These are phyloP conservation scores for Trichosporon ovoides DNA, from an alignment of 1,284 basidiomycete genomes.

Conservation along the genomic window DNA sequence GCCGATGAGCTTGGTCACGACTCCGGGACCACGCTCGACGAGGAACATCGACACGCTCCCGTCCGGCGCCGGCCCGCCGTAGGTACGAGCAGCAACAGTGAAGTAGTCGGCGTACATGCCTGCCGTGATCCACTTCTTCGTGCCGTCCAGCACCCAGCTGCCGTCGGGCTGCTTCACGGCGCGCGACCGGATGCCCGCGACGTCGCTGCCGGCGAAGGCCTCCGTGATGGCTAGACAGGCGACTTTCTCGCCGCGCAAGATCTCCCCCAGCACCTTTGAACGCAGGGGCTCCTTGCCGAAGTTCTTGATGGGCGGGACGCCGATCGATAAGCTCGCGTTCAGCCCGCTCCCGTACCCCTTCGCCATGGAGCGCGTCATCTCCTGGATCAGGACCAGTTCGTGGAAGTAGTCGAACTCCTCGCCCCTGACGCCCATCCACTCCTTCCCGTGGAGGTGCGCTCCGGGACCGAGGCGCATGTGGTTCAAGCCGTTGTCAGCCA, in stretches of 20 bases:
- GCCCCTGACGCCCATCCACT: conserved; percentile 76
- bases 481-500: conserved; percentile 59
- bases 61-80: too few species aligned
- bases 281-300: conserved; percentile 56
- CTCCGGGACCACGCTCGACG: conserved; percentile 68
- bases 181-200: conserved; percentile 72
- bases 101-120: conserved; percentile 54
- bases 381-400: conserved; percentile 77
- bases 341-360: too few species aligned
- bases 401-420: conserved; percentile 78
- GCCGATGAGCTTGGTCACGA: conserved; percentile 80
- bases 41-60: conserved; percentile 82
- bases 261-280: conserved; percentile 68
- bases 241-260: conserved; percentile 64
- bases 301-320: conserved; percentile 58
- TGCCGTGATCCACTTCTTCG: conserved; percentile 91
- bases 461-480: conserved; percentile 82
- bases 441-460: conserved; percentile 75
- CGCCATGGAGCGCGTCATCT: too few species aligned
- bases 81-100: conserved; percentile 21
- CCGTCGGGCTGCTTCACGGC: conserved; percentile 79
- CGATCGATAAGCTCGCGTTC: conserved; percentile 69
- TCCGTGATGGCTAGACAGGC: conserved; percentile 77
- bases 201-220: conserved; percentile 87
- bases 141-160: conserved; percentile 69